These are phyloP conservation scores for Willaertia magna DNA, from an alignment of 208 protist genomes.

Conservation along the genomic window DNA sequence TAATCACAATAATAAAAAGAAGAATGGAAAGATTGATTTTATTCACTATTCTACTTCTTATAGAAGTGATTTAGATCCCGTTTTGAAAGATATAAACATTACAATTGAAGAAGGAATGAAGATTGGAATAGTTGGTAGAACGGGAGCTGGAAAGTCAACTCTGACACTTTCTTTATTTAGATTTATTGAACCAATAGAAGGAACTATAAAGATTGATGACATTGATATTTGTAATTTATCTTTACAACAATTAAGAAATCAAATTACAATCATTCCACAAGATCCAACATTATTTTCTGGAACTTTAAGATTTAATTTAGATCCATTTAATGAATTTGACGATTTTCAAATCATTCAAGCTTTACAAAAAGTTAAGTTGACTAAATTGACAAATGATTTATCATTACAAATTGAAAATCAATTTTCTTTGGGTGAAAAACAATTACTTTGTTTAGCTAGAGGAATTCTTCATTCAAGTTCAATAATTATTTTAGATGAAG, in stretches of 20 bases:
- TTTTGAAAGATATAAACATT: slow-evolving; percentile 23
- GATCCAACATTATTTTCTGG: slow-evolving; percentile 43
- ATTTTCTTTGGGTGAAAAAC: slow-evolving; percentile 24
- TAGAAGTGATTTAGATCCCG: slow-evolving; percentile 16
- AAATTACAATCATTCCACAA: slow-evolving; percentile 46
- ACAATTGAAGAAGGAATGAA: slow-evolving; percentile 35
- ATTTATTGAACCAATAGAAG: slow-evolving; percentile 15
- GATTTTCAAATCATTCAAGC: slow-evolving; percentile 37
- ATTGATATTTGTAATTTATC: slow-evolving; percentile 43
- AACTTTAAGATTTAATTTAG: slow-evolving; percentile 36
- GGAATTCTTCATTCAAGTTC: slow-evolving; percentile 15
- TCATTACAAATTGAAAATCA: slow-evolving; percentile 34
- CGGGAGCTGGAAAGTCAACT: slow-evolving; percentile 48
- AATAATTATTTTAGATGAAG: slow-evolving; percentile 53
- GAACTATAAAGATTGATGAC: slow-evolving; percentile 55
- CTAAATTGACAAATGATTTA: slow-evolving; percentile 17
- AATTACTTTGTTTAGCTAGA: slow-evolving; percentile 32
- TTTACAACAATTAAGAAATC: slow-evolving; percentile 22
- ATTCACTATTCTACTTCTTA: neutral
- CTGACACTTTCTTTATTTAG: slow-evolving; percentile 17
- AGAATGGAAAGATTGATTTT: too few species aligned
- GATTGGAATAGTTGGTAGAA: slow-evolving; percentile 58
- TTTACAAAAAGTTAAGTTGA: slow-evolving; percentile 27
- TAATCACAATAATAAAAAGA: too few species aligned
- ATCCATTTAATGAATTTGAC: slow-evolving; percentile 34